Evolutionary conservation across 169 alveolate species (phyloP), one percentile per base, ranked within the genome.

Genomic region (Cryptosporidium bovis): DNA sequence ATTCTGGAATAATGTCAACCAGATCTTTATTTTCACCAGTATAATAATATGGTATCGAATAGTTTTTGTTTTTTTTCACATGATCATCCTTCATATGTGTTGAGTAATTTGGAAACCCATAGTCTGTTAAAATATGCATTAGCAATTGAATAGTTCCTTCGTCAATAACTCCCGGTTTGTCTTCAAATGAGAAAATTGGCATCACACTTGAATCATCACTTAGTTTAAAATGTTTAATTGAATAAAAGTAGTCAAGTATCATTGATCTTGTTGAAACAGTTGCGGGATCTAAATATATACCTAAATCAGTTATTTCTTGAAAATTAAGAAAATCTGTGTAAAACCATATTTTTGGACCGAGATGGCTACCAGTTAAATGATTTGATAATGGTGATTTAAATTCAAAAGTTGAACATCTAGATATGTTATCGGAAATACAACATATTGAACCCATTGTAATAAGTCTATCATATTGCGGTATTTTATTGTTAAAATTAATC

Each of bases 281-380:
- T 71, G 71, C 31, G 18, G 94, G 94, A 65, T 91, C 93, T 15
- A 93, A 83, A 56, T 84, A 84, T 53, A 91, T 46, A 68, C 90
- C 91, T 69, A 67, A 91, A 62, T 91, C 91, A 18, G 92, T 83
- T 55, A 90, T 93, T 48, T 66, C 55, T 24, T 71, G 91, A 53
- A 91, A 90, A 66, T 91, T 91, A 0, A 91, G 84, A 51, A 90
- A 62, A 44, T 83, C 77, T 51, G 91, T 83, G 20, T 92, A 92
- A 77, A 91, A 91, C 58, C 93, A 77, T 46, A 82, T 84, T 33
- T 90, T 84, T 7, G 94, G 94, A 29, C 94, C 94, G 24, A 62
- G 68, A 8, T 90, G 91, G 53, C 67, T 91, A 33, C 94, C 94
- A 36, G 94, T 84, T 50, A 90, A 89, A 48, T 90, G 83, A 65